Evolutionary conservation across 208 protist genomes (phyloP).

Genomic region (Naegleria fowleri): DNA sequence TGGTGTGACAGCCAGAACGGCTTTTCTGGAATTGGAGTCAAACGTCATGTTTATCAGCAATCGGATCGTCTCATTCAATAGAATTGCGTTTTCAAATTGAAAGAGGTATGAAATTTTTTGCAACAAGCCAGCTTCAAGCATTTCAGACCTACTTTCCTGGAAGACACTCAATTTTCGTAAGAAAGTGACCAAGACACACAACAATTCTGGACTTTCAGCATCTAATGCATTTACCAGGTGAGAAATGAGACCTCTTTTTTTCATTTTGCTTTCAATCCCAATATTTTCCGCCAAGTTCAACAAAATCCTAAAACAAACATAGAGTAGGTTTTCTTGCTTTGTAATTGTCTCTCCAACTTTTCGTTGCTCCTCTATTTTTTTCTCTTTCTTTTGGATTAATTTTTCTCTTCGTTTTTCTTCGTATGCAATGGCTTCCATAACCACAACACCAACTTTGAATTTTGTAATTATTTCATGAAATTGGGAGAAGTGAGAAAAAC

Average conservation of each 20-base stretch:
- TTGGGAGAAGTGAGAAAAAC: constrained; percentile 38
- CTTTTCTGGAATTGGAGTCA: constrained; percentile 16
- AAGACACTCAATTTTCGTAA: constrained; percentile 42
- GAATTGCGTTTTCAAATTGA: neutral
- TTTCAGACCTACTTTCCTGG: constrained; percentile 39
- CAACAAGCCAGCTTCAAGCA: neutral
- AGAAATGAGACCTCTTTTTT: constrained; percentile 24
- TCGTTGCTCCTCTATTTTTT: neutral
- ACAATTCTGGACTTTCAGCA: constrained; percentile 5
- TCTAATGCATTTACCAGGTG: constrained; percentile 29
- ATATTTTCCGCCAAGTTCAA: constrained; percentile 41
- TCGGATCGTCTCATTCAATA: constrained; percentile 29
- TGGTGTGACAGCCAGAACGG: neutral
- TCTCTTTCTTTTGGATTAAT: constrained; percentile 5
- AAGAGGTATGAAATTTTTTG: constrained; percentile 22
- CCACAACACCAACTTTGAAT: constrained; percentile 29
- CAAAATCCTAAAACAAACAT: constrained; percentile 35
- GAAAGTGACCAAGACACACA: constrained; percentile 31
- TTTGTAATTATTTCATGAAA: constrained; percentile 37
- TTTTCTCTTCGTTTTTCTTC: constrained; percentile 29
- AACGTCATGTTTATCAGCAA: constrained; percentile 32
- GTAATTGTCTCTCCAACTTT: constrained; percentile 16
- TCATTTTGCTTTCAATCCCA: constrained; percentile 38
- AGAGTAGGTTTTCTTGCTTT: constrained; percentile 36
- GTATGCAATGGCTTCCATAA: constrained; percentile 24